Conservation (phyloP, 2,329 filamentous ascomycete species). For the Pestalotiopsis sp. region DNA sequence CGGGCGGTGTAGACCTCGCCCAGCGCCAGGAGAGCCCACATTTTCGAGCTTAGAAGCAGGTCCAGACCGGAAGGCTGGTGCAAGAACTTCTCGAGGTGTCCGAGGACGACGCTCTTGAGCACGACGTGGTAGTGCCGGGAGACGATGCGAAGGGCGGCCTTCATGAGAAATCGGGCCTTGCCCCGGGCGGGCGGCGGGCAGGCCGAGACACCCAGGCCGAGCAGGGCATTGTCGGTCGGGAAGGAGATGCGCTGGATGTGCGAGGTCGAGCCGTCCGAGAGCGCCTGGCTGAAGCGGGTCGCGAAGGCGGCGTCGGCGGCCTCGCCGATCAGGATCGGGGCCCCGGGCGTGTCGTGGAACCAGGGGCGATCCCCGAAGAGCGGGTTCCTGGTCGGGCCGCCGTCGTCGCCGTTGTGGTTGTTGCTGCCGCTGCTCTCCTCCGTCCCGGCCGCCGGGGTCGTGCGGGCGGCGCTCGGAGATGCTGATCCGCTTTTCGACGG, state of each 20-base stretch:
- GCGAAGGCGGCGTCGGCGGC: slow-evolving; percentile 39
- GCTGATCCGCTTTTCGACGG: background rate
- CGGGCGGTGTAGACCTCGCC: slow-evolving; percentile 48
- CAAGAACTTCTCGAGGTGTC: background rate
- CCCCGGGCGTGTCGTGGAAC: slow-evolving; percentile 37
- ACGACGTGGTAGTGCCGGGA: slow-evolving; percentile 45
- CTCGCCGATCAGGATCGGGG: slow-evolving; percentile 38
- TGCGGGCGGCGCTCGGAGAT: background rate
- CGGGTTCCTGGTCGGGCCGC: slow-evolving; percentile 16
- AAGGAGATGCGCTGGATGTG: slow-evolving; percentile 39
- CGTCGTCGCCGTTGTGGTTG: slow-evolving; percentile 1
- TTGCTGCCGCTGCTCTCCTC: too few species aligned
- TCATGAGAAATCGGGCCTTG: slow-evolving; percentile 38
- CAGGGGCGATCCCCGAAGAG: slow-evolving; percentile 31
- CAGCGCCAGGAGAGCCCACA: slow-evolving; percentile 48
- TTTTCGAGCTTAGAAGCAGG: slow-evolving; percentile 27
- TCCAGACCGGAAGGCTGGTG: background rate
- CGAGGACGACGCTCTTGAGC: slow-evolving; percentile 37
- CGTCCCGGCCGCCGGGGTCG: background rate
- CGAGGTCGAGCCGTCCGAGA: slow-evolving; percentile 29
- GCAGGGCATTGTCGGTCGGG: slow-evolving; percentile 32
- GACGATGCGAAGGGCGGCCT: slow-evolving; percentile 43
- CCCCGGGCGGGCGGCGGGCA: slow-evolving; percentile 42
- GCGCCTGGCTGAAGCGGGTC: slow-evolving; percentile 38
- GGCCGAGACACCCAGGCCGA: slow-evolving; percentile 30